Evolutionary conservation across 345 rosid genomes (phyloP).

Genomic region (Cochlearia excelsa): DNA sequence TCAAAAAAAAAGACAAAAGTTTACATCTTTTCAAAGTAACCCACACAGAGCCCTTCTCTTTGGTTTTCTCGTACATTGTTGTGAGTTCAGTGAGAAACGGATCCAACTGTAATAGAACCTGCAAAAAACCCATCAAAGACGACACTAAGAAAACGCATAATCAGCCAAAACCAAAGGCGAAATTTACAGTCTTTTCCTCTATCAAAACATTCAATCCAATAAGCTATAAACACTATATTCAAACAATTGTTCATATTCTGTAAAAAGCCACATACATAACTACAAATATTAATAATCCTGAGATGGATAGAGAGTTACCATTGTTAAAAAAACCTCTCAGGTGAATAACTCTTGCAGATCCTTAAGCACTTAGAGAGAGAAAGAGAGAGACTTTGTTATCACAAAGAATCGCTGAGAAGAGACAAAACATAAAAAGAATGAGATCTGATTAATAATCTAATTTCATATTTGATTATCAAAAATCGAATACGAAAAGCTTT

Average conservation of each 20-base stretch:
- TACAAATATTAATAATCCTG: neutral
- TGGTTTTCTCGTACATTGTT: slow-evolving; percentile 78
- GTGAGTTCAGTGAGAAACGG: slow-evolving; percentile 92
- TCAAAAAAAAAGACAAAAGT: slow-evolving; percentile 4
- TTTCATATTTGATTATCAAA: neutral
- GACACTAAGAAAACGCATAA: neutral
- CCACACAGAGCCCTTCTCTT: slow-evolving; percentile 85
- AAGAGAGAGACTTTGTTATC: neutral
- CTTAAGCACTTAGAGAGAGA: neutral
- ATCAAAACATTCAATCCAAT: too few species aligned
- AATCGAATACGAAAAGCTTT: slow-evolving; percentile 5
- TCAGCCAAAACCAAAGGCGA: slow-evolving; percentile 8
- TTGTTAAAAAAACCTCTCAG: slow-evolving; percentile 11
- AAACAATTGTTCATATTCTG: too few species aligned
- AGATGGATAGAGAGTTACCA: slow-evolving; percentile 28
- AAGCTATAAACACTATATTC: too few species aligned
- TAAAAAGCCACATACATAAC: too few species aligned
- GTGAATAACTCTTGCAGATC: slow-evolving; percentile 18
- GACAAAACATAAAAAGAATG: slow-evolving; percentile 3
- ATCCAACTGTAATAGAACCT: slow-evolving; percentile 80
- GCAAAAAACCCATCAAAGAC: neutral
- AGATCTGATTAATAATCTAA: slow-evolving; percentile 25
- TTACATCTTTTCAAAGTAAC: slow-evolving; percentile 91
- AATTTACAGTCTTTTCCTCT: too few species aligned
- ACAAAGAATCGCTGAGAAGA: slow-evolving; percentile 11